Evolutionary conservation across 208 protist species (phyloP).

Genomic region (Wallacemonas sp.): DNA sequence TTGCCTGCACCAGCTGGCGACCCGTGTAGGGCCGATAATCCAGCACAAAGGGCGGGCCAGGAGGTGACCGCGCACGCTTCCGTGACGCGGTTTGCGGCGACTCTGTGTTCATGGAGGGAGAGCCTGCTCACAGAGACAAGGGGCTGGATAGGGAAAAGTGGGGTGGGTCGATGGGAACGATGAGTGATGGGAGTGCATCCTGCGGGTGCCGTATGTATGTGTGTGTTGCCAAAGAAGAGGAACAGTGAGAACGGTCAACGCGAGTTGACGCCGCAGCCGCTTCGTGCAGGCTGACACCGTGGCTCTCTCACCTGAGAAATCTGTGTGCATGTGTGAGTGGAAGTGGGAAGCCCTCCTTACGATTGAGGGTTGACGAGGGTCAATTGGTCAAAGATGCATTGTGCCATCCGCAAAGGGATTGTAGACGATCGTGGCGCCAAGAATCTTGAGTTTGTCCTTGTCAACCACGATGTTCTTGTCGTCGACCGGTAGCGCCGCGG

Average conservation of each 20-base stretch:
- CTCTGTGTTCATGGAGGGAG: slow-evolving; percentile 2
- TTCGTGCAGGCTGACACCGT: no score
- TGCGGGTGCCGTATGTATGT: not conserved
- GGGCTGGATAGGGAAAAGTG: not conserved
- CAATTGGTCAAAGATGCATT: slow-evolving; percentile 2
- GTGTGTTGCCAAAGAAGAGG: not conserved
- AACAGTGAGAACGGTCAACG: no score
- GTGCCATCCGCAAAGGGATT: slow-evolving; percentile 82
- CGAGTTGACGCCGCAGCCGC: no score
- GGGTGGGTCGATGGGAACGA: no score
- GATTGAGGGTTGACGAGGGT: no score
- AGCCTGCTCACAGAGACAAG: not conserved
- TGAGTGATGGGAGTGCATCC: not conserved
- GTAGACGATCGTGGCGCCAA: slow-evolving; percentile 57
- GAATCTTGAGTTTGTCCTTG: slow-evolving; percentile 38
- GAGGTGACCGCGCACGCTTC: slow-evolving; percentile 36
- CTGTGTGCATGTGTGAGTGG: no score
- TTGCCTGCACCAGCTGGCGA: slow-evolving; percentile 30
- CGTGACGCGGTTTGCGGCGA: not conserved
- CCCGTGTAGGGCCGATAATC: slow-evolving; percentile 82
- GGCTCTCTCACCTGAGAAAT: not conserved
- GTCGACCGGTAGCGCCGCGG: slow-evolving; percentile 31
- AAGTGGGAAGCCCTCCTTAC: no score
- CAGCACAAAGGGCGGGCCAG: slow-evolving; percentile 57
- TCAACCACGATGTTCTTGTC: slow-evolving; percentile 56